Evolutionary conservation across 2,329 filamentous ascomycete species (phyloP), one percentile per base, ranked within the genome.

Genomic region (Ceratocystis colombiana): DNA sequence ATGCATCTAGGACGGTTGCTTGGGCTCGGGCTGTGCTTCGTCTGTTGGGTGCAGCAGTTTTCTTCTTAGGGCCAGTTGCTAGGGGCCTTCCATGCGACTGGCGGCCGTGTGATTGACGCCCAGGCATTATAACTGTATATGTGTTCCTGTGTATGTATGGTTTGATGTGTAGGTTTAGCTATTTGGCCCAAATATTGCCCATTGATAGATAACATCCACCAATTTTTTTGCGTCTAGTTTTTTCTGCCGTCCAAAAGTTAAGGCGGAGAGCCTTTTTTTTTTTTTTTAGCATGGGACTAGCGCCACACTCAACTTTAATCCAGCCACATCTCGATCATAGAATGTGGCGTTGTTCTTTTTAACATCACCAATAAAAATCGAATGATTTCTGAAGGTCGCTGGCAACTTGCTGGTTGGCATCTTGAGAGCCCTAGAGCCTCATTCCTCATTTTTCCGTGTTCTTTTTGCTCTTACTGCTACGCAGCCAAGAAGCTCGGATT

Each of bases 51-150:
- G 57, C 62, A 17, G 33, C 17, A 28, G 33, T 22, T 50, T 68
- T 68, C 61, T 68, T 68, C 37, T 62, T 68, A 25, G 66, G 41
- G 68, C 68, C 69, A 69, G 74, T 77, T 59, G 73, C 70, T 61
- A 76, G 73, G 57, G 74, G 71, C 48, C 71, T 72, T 10, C 77
- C 73, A 69, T 80, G 73, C 25, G 84, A 73, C 22, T 82, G 74
- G 70, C 82, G 75, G 44, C 83, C 83, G 72, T 85, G 82, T 57
- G 82, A 76, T 76, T 85, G 82, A 69, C 82, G 79, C 73, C 83
- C 82, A 22, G 80, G 79, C 82, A 85, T 84, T 20, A n/a, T 66
- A 25, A 30, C 48, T 66, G 75, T 68, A 30, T 22, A 10, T 68
- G 41, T 50, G 12, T 59, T 50, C 45, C 17, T 61, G 30, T 57